Base-by-base conservation (phyloP, 208 protist genomes). In the Trypanosoma avium region DNA sequence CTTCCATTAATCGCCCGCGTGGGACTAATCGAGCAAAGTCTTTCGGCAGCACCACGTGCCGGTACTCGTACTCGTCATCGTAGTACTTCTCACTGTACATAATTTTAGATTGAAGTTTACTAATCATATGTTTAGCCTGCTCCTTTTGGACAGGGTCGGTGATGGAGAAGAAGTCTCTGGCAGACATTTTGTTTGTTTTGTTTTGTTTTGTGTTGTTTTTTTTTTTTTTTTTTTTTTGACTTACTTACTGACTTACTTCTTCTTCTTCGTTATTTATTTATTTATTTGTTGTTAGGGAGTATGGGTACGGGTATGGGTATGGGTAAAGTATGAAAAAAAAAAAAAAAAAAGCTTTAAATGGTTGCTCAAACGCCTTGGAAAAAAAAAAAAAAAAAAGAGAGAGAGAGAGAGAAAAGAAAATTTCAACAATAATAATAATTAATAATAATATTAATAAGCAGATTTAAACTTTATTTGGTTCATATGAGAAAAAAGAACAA, bases 21-120 rank as follows among this genome's bases (percentile, higher is more conserved):
- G 97, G 96, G 8, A 98, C 82, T 2, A 93, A 62, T 42, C 96
- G 86, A 15, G 86, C 80, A 24, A 99, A 83, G 33, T 99, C 96
- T 62, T 97, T 94, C 30, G 98, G 98, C 38, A 99, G 78, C 54
- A 99, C 99, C 4, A 99, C 98, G 68, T 99, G 98, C 35, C 98
- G 97, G 78, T 98, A 99, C 86, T 99, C 97, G 72, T 85, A 98
- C 43, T 78, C 61, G 54, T 92, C 88, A 50, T 99, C 97, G 75
- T 86, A 97, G 81, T 99, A 98, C 81, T 98, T 98, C 55, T 98
- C 94, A 40, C 94, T 98, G 75, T 99, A 99, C 62, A 96, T 67
- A 35, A 97, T 97, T 73, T 93, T 95, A 60, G 71, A 76, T 72
- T 89, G 82, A 21, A 95, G 62, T 69, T 93, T 95, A 49, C 76